A percentile compares a stretch with the other conserved stretches of the same genome.
Evolutionary conservation across 2,329 filamentous ascomycete genomes (phyloP).

Genomic region (Orbilia blumenaviensis): DNA sequence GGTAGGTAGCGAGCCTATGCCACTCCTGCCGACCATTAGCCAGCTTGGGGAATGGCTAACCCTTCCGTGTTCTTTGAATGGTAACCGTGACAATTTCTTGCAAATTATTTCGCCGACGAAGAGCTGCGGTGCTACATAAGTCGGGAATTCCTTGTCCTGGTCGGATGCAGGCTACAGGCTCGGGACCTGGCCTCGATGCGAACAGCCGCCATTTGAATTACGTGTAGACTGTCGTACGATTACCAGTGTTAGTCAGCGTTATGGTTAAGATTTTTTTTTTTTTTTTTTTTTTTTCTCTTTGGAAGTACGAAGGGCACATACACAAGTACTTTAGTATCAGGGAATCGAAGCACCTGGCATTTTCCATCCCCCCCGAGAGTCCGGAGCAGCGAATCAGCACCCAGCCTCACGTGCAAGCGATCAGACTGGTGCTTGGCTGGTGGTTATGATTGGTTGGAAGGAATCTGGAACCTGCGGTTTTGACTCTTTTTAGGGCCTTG

Average conservation of each 20-base stretch:
- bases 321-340: too few species aligned
- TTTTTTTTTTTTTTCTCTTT: too few species aligned
- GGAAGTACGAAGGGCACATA: too few species aligned
- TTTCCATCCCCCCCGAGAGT: conserved; percentile 16
- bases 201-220: conserved; percentile 12
- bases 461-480: conserved; percentile 18
- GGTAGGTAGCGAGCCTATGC: conserved; percentile 46
- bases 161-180: conserved; percentile 34
- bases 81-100: neutral
- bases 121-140: neutral
- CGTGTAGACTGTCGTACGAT: conserved; percentile 36
- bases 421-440: conserved; percentile 37
- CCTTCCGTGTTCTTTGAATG: neutral
- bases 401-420: conserved; percentile 52
- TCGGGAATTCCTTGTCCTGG: conserved; percentile 27
- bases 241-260: neutral
- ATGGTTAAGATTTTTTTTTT: too few species aligned
- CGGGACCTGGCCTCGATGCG: conserved; percentile 21
- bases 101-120: conserved; percentile 29
- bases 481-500: conserved; percentile 35
- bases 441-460: neutral
- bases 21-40: conserved; percentile 32
- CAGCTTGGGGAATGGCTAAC: conserved; percentile 26
- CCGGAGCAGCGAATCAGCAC: conserved; percentile 48
- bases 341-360: conserved; percentile 40